phyloP scores from a whole-genome alignment of 2,329 filamentous ascomycete genomes.

The Mariannaea sp. region DNA sequence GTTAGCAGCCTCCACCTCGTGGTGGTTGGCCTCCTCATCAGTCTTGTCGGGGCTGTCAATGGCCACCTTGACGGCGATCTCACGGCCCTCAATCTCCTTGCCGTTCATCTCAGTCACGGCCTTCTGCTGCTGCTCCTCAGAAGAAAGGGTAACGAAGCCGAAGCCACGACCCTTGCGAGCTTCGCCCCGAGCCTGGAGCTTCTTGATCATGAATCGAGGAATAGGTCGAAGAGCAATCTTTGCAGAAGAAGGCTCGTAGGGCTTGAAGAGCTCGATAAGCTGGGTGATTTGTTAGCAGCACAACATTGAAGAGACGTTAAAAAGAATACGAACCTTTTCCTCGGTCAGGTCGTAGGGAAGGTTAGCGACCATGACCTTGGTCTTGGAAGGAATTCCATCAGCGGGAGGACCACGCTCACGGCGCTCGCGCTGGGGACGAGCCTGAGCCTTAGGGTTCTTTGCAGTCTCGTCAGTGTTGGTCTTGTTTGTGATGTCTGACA shows the following conservation, averaged over 20 bases:
- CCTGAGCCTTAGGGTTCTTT: conserved; percentile 61
- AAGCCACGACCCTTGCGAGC: conserved; percentile 99
- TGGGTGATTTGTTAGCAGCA: conserved; percentile 47
- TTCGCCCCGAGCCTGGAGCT: conserved; percentile 97
- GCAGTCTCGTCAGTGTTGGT: conserved; percentile 62
- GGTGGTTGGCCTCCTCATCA: conserved; percentile 76
- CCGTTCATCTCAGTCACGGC: conserved; percentile 98
- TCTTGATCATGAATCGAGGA: conserved; percentile 99
- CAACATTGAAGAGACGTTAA: neutral
- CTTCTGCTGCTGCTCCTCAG: conserved; percentile 96
- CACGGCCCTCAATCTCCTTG: conserved; percentile 97
- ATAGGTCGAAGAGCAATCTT: conserved; percentile 99
- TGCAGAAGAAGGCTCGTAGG: conserved; percentile 89
- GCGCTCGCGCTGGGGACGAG: conserved; percentile 63
- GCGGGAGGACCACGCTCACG: conserved; percentile 92
- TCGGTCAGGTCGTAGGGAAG: conserved; percentile 97
- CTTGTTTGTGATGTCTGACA: conserved; percentile 66
- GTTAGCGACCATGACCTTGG: conserved; percentile 99
- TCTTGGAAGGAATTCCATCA: conserved; percentile 97
- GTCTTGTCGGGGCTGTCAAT: conserved; percentile 99
- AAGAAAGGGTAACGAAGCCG: conserved; percentile 94
- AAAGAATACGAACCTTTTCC: conserved; percentile 72
- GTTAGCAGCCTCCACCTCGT: conserved; percentile 51
- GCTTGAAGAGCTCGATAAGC: conserved; percentile 97
- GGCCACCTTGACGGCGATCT: conserved; percentile 99